A percentile compares a stretch with the other conserved stretches of the same genome.
These are phyloP conservation scores for Phoma sp. DNA, from an alignment of 2,329 filamentous ascomycete genomes.

Conservation along the genomic window DNA sequence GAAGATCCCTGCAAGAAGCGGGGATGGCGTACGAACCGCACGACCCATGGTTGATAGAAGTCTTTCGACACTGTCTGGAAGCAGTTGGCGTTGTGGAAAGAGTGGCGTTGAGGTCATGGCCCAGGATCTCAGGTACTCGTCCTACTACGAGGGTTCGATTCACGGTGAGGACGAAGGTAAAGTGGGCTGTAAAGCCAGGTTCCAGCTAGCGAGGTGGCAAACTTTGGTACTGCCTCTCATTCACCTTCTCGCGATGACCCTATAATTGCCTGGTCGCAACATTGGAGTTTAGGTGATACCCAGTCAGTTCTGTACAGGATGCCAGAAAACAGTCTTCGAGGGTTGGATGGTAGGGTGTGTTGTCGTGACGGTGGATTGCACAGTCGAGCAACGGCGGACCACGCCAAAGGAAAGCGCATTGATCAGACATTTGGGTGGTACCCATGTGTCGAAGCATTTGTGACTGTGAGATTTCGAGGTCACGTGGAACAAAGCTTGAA, in stretches of 20 bases:
- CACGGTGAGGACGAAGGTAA: not conserved
- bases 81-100: not conserved
- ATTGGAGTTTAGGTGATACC: not conserved
- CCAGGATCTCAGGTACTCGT: not conserved
- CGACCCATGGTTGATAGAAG: not conserved
- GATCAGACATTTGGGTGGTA: too few species aligned
- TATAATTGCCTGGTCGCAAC: not conserved
- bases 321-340: too few species aligned
- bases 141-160: not conserved
- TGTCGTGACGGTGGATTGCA: too few species aligned
- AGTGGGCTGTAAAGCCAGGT: not conserved
- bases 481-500: not conserved
- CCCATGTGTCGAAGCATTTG: too few species aligned
- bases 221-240: not conserved
- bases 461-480: too few species aligned
- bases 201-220: too few species aligned
- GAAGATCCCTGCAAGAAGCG: not conserved
- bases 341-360: not conserved
- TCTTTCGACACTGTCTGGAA: not conserved
- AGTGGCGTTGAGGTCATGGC: not conserved
- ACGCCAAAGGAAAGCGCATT: too few species aligned
- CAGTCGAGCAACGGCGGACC: too few species aligned
- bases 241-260: constrained; percentile 18
- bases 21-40: constrained; percentile 19
- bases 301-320: too few species aligned